Conservation (phyloP, 148 eudicot species). For the Drosera capensis region DNA sequence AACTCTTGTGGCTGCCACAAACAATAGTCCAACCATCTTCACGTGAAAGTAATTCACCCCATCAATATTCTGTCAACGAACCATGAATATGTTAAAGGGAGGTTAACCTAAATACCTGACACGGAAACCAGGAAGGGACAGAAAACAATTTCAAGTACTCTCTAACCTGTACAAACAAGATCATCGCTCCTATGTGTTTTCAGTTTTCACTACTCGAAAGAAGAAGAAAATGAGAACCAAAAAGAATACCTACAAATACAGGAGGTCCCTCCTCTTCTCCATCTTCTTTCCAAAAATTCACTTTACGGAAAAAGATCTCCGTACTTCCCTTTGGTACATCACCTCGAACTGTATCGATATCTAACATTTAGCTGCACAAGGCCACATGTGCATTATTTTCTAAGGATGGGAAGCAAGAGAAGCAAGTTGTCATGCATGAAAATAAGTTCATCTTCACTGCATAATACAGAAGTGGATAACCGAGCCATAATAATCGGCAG, state of each 20-base stretch:
- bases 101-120: too few species aligned
- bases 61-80: constrained; percentile 49
- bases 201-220: neutral
- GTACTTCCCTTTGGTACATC: constrained; percentile 91
- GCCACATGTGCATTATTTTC: too few species aligned
- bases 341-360: constrained; percentile 50
- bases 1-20: constrained; percentile 89
- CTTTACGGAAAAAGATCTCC: constrained; percentile 90
- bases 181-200: neutral
- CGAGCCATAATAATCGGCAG: too few species aligned
- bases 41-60: constrained; percentile 97
- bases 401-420: too few species aligned
- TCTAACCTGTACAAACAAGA: too few species aligned
- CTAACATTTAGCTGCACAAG: too few species aligned
- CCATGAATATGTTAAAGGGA: too few species aligned
- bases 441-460: too few species aligned
- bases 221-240: constrained; percentile 2
- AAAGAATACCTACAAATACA: constrained; percentile 85
- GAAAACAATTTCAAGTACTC: too few species aligned
- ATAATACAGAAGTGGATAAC: too few species aligned
- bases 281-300: constrained; percentile 95
- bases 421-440: too few species aligned
- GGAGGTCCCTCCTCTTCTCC: constrained; percentile 97
- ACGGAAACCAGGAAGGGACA: too few species aligned
- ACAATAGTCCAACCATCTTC: constrained; percentile 82